Base-by-base conservation (phyloP, 2,329 filamentous ascomycete genomes). In the Esteya vermicola region DNA sequence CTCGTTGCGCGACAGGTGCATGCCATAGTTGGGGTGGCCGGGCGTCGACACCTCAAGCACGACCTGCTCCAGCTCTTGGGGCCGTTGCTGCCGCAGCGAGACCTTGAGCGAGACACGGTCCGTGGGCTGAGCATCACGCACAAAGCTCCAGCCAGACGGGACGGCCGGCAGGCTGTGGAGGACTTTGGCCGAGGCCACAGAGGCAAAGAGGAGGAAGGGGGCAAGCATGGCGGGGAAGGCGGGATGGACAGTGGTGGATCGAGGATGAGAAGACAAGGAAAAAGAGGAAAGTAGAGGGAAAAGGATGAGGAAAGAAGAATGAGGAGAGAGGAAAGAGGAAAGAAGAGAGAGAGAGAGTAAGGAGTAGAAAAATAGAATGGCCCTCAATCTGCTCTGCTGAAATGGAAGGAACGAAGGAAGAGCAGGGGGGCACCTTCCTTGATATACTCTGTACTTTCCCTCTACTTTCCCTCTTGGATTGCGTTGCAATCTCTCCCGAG, bases 41-140 rank as follows among this genome's bases (percentile, higher is more conserved):
- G 78, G 78, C 1, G 71, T 74, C 1, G 78, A 78, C 23, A 81
- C 63, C 32, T 76, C 68, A 41, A 77, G 62, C 9, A 78, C 64
- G 7, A 60, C 65, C 50, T 72, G 64, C 52, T 81, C 74, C 40
- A 81, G 68, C 6, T 64, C 55, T 3, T 53, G 58, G 28, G 62
- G 52, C 33, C 65, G 64, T 19, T 65, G 63, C 54, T 74, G 62
- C 33, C 56, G 56, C 16, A 73, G 57, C 7, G 65, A 63, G 34
- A 74, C 56, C 20, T 60, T 65, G 38, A 75, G 63, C 4, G 58
- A 61, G 39, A 75, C 54, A 13, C 53, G 42, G 23, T 64, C 62
- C 0, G 58, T 53, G 2, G 57, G 54, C 13, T 50, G 46, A 3
- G 62, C 61, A 3, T 53, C 45, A 16, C 55, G 51, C 14, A 57